Evolutionary conservation across 257 asterid species (phyloP), one percentile per base, ranked within the genome.

Genomic region (Haberlea rhodopensis): DNA sequence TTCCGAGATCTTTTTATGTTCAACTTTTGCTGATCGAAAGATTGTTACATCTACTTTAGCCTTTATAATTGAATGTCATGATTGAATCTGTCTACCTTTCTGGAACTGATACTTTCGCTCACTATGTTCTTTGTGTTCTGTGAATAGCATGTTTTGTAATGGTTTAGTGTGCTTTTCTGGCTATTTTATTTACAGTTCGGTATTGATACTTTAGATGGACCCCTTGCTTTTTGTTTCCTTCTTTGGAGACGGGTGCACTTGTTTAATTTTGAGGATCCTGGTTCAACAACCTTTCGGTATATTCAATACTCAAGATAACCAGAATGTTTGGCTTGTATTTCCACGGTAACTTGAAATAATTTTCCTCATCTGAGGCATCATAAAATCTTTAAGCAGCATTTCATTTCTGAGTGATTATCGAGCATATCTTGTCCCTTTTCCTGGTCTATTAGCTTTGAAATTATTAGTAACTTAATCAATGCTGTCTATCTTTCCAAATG

Each of bases 41-140:
- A 43, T 60, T 65, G 59, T 72, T 57, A 24, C 25, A 7, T 32
- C 26, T 37, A 67, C 65, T 59, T 15, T 43, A 43, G 51, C 51
- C 51, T 43, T 68, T 45, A 62, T n/a, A 54, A 24, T 25, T 27
- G 69, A 69, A 69, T 69, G 22, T 60, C 37, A 5, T 52, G 32
- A 13, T 53, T 29, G 40, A 60, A 51, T 7, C 46, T 26, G 34
- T 53, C 3, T 24, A 24, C 32, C 53, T 49, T 52, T 43, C 51
- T 51, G 25, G 13, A 69, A 65, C 34, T 49, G 25, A 57, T 23
- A 8, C 27, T 57, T 46, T 18, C 29, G 16, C 53, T 37, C 26
- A 7, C 19, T 66, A 18, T 18, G 20, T 34, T 48, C 53, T 27
- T 53, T 28, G 7, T 62, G 60, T 24, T 66, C 53, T 15, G 19